Base-by-base conservation (phyloP, 2,329 filamentous ascomycete species). In the Magnaporthiopsis rhizophila region DNA sequence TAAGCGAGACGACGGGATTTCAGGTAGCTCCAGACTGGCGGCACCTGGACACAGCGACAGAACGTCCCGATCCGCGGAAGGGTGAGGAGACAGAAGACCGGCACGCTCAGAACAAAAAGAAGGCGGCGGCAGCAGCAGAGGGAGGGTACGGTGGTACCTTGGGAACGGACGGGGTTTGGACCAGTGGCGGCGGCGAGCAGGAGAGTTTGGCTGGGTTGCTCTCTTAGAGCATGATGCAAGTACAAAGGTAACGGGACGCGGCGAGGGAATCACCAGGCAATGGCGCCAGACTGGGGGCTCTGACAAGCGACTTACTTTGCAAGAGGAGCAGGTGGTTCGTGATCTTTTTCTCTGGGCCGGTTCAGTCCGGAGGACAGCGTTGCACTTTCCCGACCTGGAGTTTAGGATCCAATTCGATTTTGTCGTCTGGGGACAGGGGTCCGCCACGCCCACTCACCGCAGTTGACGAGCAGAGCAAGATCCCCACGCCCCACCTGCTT, bases 351-450 rank as follows among this genome's bases (percentile, higher is more conserved):
- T 18, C 45, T 21, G 18, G 45, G 45, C 18, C 45, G 45, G 9
- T 57, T n/a, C 26, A 38, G 24, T 28, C 26, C 30, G 61, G 38
- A 62, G 61, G 61, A 62, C 61, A 62, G 28, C 61, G 61, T 62
- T 62, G 61, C 61, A 62, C 26, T 62, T 62, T 26, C n/a, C n/a
- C 34, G 36, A 11, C 28, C 36, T 38, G 36, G 12, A 28, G 6
- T 53, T 53, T 34, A 34, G 45, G 30, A 28, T 21, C 45, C 45
- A 53, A 53, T 53, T 53, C 45, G 45, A 53, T 53, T 53, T 53
- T n/a, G 45, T 3, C 45, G 21, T 53, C 9, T 2, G 6, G 28
- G 45, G 9, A 8, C 45, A 53, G 45, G 45, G 45, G 45, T 53
- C 45, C 21, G 8, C 45, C 45, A 53, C 18, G 45, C 18, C 3